Evolutionary conservation across 225 moss, liverwort and hornwort species (phyloP).

Genomic region (Climacium dendroides): DNA sequence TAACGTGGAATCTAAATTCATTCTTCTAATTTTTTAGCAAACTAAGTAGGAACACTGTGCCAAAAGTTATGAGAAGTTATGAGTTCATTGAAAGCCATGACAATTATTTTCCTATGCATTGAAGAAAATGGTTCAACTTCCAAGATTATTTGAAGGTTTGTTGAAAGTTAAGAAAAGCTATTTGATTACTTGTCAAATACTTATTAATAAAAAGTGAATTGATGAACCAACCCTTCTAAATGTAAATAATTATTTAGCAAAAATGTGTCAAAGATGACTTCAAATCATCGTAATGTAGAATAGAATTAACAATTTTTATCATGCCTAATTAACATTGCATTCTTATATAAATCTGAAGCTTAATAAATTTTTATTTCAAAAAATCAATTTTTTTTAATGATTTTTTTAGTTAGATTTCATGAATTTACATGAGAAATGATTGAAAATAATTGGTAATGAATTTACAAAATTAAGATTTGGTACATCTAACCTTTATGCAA

Average conservation of each 20-base stretch:
- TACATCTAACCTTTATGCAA: fast-evolving
- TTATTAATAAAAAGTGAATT: background rate
- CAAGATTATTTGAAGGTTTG: background rate
- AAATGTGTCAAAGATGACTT: background rate
- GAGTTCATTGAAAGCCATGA: background rate
- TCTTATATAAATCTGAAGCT: background rate
- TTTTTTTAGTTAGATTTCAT: background rate
- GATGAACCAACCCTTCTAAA: background rate
- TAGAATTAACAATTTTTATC: background rate
- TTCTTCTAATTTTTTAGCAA: background rate
- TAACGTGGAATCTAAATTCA: background rate
- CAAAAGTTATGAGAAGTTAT: background rate
- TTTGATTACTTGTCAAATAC: background rate
- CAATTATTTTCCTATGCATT: background rate
- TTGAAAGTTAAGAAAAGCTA: background rate
- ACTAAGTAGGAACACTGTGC: background rate
- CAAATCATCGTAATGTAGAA: background rate
- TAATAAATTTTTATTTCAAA: background rate
- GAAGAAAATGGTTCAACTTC: background rate
- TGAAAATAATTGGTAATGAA: no score
- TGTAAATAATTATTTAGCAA: background rate
- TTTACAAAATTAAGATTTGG: background rate
- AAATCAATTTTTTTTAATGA: background rate
- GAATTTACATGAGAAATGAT: background rate
- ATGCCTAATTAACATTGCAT: background rate